A percentile compares a stretch with the other conserved stretches of the same genome.
Conservation (phyloP, 805 yeast species). For the Saturnispora serradocipensis region DNA sequence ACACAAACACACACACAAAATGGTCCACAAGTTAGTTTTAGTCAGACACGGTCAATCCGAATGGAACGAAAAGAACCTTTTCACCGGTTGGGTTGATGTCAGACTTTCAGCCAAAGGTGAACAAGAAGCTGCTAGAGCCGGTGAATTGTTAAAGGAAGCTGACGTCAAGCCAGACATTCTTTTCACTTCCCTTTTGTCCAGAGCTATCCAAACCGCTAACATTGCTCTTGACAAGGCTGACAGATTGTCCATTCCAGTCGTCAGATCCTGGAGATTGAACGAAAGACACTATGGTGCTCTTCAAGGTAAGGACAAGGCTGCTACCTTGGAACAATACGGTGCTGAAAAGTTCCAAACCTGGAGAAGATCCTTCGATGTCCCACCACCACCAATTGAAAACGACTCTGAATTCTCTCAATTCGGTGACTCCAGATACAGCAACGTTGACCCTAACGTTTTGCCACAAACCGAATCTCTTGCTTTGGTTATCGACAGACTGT, state of each 20-base stretch:
- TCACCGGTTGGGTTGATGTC: constrained; percentile 99
- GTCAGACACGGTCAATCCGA: constrained; percentile 99
- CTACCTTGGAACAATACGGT: constrained; percentile 79
- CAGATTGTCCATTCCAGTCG: constrained; percentile 82
- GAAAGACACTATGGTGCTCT: constrained; percentile 99
- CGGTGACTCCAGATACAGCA: constrained; percentile 77
- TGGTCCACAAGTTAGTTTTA: constrained; percentile 59
- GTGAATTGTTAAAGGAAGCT: constrained; percentile 81
- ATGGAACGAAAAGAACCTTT: constrained; percentile 96
- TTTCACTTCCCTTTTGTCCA: constrained; percentile 82
- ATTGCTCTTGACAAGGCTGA: constrained; percentile 84
- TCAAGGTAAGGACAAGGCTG: constrained; percentile 98
- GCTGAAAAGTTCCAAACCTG: constrained; percentile 88
- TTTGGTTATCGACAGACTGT: constrained; percentile 89
- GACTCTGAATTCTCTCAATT: constrained; percentile 75
- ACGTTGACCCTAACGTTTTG: constrained; percentile 74
- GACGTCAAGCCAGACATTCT: constrained; percentile 78
- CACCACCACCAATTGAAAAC: constrained; percentile 84
- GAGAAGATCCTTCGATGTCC: constrained; percentile 96
- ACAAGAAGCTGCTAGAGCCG: constrained; percentile 89
- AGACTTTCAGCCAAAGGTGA: constrained; percentile 74
- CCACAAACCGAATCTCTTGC: constrained; percentile 94
- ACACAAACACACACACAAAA: constrained; percentile 9
- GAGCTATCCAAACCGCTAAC: constrained; percentile 97
- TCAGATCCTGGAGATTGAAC: constrained; percentile 95